Evolutionary conservation across 805 yeast genomes (phyloP), one percentile per base, ranked within the genome.

Genomic region (Kurtzmaniella cleridarum): DNA sequence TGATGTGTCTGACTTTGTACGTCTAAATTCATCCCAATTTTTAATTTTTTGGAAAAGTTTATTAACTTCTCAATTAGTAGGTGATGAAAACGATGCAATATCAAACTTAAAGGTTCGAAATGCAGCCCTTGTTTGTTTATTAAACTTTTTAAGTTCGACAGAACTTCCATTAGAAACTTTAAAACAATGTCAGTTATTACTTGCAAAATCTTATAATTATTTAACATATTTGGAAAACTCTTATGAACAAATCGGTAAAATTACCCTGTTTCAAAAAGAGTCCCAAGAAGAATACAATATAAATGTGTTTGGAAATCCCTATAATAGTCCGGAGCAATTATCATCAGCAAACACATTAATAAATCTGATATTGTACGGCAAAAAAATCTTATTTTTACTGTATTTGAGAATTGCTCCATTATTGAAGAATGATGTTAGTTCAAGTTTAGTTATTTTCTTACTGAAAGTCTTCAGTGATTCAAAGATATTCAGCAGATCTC

Each of bases 21-120:
- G 57, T 40, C 56, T 69, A 45, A 68, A 68, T 44, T 64, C 72
- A 0, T 67, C 74, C 1, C 73, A 68, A 43, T 60, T 66, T 38
- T 50, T 68, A 28, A 65, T 69, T 5, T 68, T 67, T 34, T 69
- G 73, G 73, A 69, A 69, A 42, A 58, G 64, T 44, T 53, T 69
- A 14, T 57, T 69, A 40, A 68, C 74, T 2, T 65, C 73, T 1
- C 73, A 68, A 36, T 65, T 54, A 34, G 57, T 63, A 10, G 43
- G 52, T 5, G 47, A 43, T 12, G 71, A 66, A 35, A 36, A 57
- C 9, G 59, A 57, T 11, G 32, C 31, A 10, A 12, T 31, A 11
- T n/a, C 18, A 28, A 66, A 68, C 41, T 54, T 68, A 39, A 60
- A 58, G 38, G 45, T 66, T 28, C 51, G 74, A 39, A 65, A 59